A percentile compares a stretch with the other conserved stretches of the same genome.
These are phyloP conservation scores for Lagenidium giganteum DNA, from an alignment of 352 stramenopile genomes.

Conservation along the genomic window DNA sequence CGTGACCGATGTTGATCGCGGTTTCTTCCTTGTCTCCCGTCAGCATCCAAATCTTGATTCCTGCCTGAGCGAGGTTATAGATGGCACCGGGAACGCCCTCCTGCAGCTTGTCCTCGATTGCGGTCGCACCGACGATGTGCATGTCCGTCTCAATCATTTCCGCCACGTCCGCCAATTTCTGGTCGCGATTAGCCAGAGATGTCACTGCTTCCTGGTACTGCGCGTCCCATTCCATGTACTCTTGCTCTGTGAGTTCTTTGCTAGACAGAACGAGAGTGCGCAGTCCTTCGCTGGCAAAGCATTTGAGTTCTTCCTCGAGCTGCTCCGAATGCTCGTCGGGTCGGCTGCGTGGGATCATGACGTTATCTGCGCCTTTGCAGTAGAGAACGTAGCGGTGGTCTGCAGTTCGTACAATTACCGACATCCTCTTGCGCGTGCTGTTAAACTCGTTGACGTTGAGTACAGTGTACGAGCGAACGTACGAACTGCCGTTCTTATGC, in stretches of 20 bases:
- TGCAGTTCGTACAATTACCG: conserved; percentile 82
- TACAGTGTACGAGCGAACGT: conserved; percentile 43
- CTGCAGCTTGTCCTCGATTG: conserved; percentile 93
- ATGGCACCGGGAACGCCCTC: conserved; percentile 86
- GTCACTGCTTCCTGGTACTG: conserved; percentile 59
- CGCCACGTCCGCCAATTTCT: conserved; percentile 44
- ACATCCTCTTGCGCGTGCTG: conserved; percentile 97
- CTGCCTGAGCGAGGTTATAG: conserved; percentile 74
- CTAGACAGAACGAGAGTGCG: conserved; percentile 75
- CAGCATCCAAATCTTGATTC: conserved; percentile 95
- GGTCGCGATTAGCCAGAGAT: conserved; percentile 47
- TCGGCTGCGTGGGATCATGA: conserved; percentile 68
- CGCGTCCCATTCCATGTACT: conserved; percentile 63
- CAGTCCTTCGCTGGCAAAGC: conserved; percentile 79
- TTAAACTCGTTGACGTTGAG: conserved; percentile 85
- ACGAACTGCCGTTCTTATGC: conserved; percentile 26
- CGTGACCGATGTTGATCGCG: conserved; percentile 91
- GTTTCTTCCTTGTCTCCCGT: conserved; percentile 95
- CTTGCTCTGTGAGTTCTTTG: conserved; percentile 41
- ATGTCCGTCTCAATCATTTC: conserved; percentile 69
- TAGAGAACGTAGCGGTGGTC: conserved; percentile 45
- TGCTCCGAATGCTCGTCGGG: conserved; percentile 23
- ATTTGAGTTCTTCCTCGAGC: conserved; percentile 52
- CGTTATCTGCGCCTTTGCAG: conserved; percentile 82
- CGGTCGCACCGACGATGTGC: conserved; percentile 84